Evolutionary conservation across 2,329 filamentous ascomycete species (phyloP), one percentile per base, ranked within the genome.

Genomic region (Aspergillus luchuensis): DNA sequence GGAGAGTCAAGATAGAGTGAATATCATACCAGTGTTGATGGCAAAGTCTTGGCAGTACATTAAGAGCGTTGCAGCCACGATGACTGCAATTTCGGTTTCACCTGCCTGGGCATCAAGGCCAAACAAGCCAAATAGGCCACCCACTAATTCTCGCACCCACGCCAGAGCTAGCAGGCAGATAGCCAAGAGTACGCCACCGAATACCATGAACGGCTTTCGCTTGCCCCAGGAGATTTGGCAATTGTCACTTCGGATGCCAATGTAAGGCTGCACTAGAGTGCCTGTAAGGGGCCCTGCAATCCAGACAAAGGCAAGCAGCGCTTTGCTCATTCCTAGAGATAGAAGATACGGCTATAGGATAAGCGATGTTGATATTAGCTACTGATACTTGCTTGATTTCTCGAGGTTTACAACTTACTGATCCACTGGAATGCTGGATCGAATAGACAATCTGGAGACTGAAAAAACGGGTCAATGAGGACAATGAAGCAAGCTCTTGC

Each of bases 371-470:
- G 4, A 3, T 3, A 33, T 25, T 30, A 30, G 15, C n/a, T 11
- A 45, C 25, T 15, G 25, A 36, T 36, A 17, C 8, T 28, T n/a
- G n/a, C 28, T 33, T 13, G 4, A 36, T 17, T 13, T 6, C n/a
- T 7, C 13, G 39, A 30, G 52, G 15, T n/a, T 33, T 7, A 23
- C 33, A 21, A 77, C 81, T 70, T 72, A 85, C 83, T 53, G 93
- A 96, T 68, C 93, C 93, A 79, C 96, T 94, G 59, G 92, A 96
- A 47, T 96, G 83, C 76, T 97, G 93, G 45, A 96, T 92, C 1
- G 92, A 93, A 93, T 94, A 98, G 30, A 93, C 92, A 67, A 97
- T 90, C 78, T 97, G 94, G 63, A 98, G 80, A 28, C 91, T 83
- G n/a, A 64, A 10, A 25, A 25, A 21, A 60, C 13, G 6, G 25